Conservation (phyloP, 176 grass and related monocot species). For the Phyllostachys edulis region DNA sequence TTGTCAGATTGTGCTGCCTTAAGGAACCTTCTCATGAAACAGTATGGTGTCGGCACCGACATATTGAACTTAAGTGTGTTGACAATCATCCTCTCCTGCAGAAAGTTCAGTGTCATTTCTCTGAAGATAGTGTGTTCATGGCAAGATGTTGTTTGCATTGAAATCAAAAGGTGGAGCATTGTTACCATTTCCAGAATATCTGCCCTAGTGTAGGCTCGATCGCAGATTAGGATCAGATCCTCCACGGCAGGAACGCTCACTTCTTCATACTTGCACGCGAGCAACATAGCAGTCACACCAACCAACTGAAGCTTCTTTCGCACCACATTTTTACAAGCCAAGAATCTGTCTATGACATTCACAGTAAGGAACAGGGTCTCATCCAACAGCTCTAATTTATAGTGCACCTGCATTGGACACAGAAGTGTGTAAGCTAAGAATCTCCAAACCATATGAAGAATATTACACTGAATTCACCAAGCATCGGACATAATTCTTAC, state of each 20-base stretch:
- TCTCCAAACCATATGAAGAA: background rate
- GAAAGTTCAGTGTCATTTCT: slow-evolving; percentile 25
- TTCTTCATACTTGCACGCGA: slow-evolving; percentile 94
- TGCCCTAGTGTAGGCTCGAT: slow-evolving; percentile 7
- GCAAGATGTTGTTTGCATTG: background rate
- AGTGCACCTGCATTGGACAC: slow-evolving; percentile 63
- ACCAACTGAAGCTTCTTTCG: slow-evolving; percentile 95
- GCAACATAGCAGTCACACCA: slow-evolving; percentile 83
- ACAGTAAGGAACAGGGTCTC: slow-evolving; percentile 82
- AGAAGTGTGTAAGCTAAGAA: background rate
- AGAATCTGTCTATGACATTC: slow-evolving; percentile 81
- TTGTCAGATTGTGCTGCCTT: slow-evolving; percentile 74
- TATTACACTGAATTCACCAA: background rate
- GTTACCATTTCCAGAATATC: slow-evolving; percentile 87
- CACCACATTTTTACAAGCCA: slow-evolving; percentile 50
- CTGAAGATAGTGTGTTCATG: background rate
- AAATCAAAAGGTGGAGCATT: slow-evolving; percentile 7
- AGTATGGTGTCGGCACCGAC: slow-evolving; percentile 84
- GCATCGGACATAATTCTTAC: slow-evolving; percentile 7
- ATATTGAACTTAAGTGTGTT: slow-evolving; percentile 75
- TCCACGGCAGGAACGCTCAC: slow-evolving; percentile 67
- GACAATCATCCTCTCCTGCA: slow-evolving; percentile 69
- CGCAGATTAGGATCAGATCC: slow-evolving; percentile 81
- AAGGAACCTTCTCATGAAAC: slow-evolving; percentile 87
- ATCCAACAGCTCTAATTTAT: slow-evolving; percentile 79